Evolutionary conservation across 2,329 filamentous ascomycete species (phyloP).

Genomic region (Cryphonectria nitschkei): DNA sequence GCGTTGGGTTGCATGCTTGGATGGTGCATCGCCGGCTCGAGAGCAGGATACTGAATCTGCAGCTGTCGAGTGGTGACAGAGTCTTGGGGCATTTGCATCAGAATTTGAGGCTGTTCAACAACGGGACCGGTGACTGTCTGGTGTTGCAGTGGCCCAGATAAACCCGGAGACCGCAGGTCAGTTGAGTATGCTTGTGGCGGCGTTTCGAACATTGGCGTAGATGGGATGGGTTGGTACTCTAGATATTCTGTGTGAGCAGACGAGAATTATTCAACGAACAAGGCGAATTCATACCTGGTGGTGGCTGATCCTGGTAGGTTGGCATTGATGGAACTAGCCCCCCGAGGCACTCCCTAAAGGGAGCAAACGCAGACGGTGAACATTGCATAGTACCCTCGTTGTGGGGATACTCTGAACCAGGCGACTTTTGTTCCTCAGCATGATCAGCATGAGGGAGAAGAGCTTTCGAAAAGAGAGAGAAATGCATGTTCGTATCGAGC

Average conservation of each 20-base stretch:
- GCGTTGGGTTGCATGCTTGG: constrained; percentile 30
- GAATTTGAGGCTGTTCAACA: constrained; percentile 20
- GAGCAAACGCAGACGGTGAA: constrained; percentile 8
- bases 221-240: constrained; percentile 22
- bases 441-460: constrained; percentile 5
- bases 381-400: constrained; percentile 13
- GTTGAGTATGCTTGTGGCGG: constrained; percentile 19
- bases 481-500: constrained; percentile 31
- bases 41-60: constrained; percentile 18
- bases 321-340: constrained; percentile 12
- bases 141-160: constrained; percentile 11
- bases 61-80: constrained; percentile 27
- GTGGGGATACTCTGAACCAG: constrained; percentile 13
- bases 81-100: constrained; percentile 15
- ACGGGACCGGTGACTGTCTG: constrained; percentile 23
- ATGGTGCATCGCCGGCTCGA: constrained; percentile 22
- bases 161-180: constrained; percentile 18
- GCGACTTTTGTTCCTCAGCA: constrained; percentile 18
- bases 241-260: constrained; percentile 7
- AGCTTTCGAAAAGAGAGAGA: constrained; percentile 10
- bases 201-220: constrained; percentile 15
- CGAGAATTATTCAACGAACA: neutral
- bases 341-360: constrained; percentile 12
- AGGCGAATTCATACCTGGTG: constrained; percentile 13
- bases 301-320: constrained; percentile 7